phyloP scores from a whole-genome alignment of 2,329 filamentous ascomycete species.

The Cladophialophora exuberans region DNA sequence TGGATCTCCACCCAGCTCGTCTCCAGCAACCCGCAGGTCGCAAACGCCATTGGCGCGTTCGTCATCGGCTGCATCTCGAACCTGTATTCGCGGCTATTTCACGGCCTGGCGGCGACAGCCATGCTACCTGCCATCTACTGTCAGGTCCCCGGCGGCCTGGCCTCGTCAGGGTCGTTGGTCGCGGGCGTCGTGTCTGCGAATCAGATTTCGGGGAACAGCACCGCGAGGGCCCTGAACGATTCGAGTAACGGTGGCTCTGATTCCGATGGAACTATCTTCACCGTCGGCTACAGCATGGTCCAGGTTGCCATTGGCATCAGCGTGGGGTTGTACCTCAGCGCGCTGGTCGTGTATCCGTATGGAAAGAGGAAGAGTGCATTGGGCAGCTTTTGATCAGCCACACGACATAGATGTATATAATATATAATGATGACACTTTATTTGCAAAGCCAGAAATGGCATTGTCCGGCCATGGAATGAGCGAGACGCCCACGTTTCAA shows the following conservation, averaged over 20 bases:
- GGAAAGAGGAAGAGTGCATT: conserved; percentile 50
- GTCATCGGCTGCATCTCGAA: conserved; percentile 78
- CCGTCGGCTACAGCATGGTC: conserved; percentile 51
- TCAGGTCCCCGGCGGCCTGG: conserved; percentile 63
- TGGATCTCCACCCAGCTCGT: conserved; percentile 71
- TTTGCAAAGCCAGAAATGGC: no score
- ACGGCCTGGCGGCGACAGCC: conserved; percentile 79
- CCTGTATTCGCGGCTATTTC: conserved; percentile 70
- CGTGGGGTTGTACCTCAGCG: conserved; percentile 50
- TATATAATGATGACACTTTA: no score
- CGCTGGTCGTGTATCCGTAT: conserved; percentile 50
- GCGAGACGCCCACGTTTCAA: no score
- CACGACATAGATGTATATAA: no score
- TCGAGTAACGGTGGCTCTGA: conserved; percentile 27
- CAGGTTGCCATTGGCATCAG: conserved; percentile 53
- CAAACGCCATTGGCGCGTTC: conserved; percentile 76
- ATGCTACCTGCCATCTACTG: conserved; percentile 86
- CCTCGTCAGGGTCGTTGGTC: conserved; percentile 60
- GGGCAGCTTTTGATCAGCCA: conserved; percentile 46
- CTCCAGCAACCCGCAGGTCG: conserved; percentile 70
- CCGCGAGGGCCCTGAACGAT: conserved; percentile 23
- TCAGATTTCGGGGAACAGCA: conserved; percentile 38
- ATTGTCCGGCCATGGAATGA: no score
- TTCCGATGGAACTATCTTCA: conserved; percentile 42
- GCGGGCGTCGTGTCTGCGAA: conserved; percentile 58